A percentile compares a stretch with the other conserved stretches of the same genome.
Conservation (phyloP, 2,329 filamentous ascomycete genomes). For the Ampelomyces quisqualis region DNA sequence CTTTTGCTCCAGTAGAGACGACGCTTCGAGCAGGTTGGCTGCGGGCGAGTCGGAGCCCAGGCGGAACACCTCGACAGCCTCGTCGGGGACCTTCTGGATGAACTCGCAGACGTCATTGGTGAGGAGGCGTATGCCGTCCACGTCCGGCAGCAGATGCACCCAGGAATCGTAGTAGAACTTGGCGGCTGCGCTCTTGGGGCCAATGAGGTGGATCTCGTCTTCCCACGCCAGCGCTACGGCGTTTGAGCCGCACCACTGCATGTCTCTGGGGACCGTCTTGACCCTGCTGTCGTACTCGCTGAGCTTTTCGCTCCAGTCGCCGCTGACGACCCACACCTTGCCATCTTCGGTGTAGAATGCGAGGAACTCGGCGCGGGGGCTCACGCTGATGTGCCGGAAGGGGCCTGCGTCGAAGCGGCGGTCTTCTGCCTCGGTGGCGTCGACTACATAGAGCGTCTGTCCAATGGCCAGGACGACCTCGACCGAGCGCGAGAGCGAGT, state of each 20-base stretch:
- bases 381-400: slow-evolving; percentile 86
- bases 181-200: slow-evolving; percentile 73
- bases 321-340: slow-evolving; percentile 86
- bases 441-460: slow-evolving; percentile 81
- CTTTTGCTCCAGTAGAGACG: slow-evolving; percentile 85
- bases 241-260: slow-evolving; percentile 97
- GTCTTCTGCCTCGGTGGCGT: slow-evolving; percentile 88
- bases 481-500: slow-evolving; percentile 87
- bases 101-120: slow-evolving; percentile 97
- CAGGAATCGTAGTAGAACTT: slow-evolving; percentile 88
- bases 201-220: slow-evolving; percentile 92
- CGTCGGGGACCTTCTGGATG: slow-evolving; percentile 85
- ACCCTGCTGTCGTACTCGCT: slow-evolving; percentile 90
- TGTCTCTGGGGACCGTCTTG: slow-evolving; percentile 78
- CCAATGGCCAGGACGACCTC: slow-evolving; percentile 86
- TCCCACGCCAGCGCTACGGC: slow-evolving; percentile 94
- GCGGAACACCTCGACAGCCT: slow-evolving; percentile 85
- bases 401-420: slow-evolving; percentile 87
- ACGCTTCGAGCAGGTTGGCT: slow-evolving; percentile 89
- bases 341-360: slow-evolving; percentile 84
- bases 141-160: slow-evolving; percentile 84
- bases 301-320: slow-evolving; percentile 88
- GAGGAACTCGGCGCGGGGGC: slow-evolving; percentile 84
- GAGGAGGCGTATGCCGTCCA: slow-evolving; percentile 84
- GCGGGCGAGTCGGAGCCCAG: slow-evolving; percentile 85